A percentile compares a stretch with the other conserved stretches of the same genome.
These are phyloP conservation scores for Telfairia occidentalis DNA, from an alignment of 331 rosid genomes.

Conservation along the genomic window DNA sequence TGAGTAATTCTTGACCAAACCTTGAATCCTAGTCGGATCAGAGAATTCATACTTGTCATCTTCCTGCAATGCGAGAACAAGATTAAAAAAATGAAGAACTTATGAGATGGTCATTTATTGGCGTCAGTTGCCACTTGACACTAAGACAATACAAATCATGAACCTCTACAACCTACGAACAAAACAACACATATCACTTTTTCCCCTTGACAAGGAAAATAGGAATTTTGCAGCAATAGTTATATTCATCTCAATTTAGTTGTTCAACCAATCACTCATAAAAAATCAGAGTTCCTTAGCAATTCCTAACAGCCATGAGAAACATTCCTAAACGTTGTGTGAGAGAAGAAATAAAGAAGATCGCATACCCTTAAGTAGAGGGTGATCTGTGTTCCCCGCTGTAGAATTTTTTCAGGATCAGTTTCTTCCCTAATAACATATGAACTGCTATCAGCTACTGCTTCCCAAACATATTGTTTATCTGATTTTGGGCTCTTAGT, in stretches of 20 bases:
- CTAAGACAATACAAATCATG: background rate
- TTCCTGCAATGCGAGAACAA: slow-evolving; percentile 29
- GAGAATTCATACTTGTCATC: slow-evolving; percentile 96
- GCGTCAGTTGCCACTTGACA: background rate
- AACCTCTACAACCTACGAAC: background rate
- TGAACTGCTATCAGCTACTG: slow-evolving; percentile 80
- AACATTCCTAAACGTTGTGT: background rate
- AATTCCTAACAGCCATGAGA: background rate
- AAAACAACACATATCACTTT: background rate
- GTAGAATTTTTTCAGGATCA: slow-evolving; percentile 60
- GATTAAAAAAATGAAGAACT: background rate
- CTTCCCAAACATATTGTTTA: slow-evolving; percentile 86
- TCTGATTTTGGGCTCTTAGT: slow-evolving; percentile 93
- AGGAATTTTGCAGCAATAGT: background rate
- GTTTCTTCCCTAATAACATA: slow-evolving; percentile 88
- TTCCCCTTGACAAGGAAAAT: background rate
- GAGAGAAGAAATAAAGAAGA: slow-evolving; percentile 9
- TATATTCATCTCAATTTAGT: background rate
- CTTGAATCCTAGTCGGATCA: slow-evolving; percentile 72
- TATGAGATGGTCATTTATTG: background rate
- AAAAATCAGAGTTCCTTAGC: background rate
- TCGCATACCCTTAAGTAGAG: slow-evolving; percentile 61
- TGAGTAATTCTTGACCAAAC: slow-evolving; percentile 92
- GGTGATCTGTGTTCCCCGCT: slow-evolving; percentile 90
- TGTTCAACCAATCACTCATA: background rate